Evolutionary conservation across 2,329 filamentous ascomycete genomes (phyloP), one percentile per base, ranked within the genome.

Genomic region (Huntiella omanensis): DNA sequence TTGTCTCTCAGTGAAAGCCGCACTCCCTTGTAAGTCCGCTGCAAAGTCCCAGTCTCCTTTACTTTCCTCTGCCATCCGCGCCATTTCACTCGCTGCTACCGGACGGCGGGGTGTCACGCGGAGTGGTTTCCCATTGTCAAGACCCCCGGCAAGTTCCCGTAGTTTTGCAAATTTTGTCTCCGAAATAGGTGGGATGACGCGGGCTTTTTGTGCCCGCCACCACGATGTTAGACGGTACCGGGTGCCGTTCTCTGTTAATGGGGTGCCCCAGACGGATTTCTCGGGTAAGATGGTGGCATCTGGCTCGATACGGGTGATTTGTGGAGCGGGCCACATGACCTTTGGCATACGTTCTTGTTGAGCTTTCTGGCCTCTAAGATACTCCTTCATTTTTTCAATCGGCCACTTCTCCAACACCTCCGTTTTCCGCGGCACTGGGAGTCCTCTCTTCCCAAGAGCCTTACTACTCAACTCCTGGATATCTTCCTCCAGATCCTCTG

Each of bases 331-430:
- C 57, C 54, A 67, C 44, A 42, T 50, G 13, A 43, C 52, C 28
- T 49, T 48, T 6, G 52, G 52, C 17, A 52, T 50, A 2, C 54
- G 50, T 2, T 47, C 51, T 5, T 64, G 59, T 3, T 62, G 56
- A 1, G 55, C 33, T 47, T 54, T 51, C 50, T 76, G 71, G 2
- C 65, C 65, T 2, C 49, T 48, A 4, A 68, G 58, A 5, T 71
- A 59, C 2, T 56, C 53, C 3, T 54, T 48, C 13, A 76, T 54
- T 54, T 68, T 73, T 0, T 55, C 52, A 2, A 61, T 53, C 49
- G 73, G 64, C 71, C 70, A 75, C 22, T 62, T 59, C 12, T 68
- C 62, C 16, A 72, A 60, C 59, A 70, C 62, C 5, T 43, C 41
- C 41, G 51, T 50, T 32, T 45, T 49, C 16, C 44, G 49, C 16